phyloP scores from a whole-genome alignment of 108 stramenopile species.

The Epithemia pelagica region DNA sequence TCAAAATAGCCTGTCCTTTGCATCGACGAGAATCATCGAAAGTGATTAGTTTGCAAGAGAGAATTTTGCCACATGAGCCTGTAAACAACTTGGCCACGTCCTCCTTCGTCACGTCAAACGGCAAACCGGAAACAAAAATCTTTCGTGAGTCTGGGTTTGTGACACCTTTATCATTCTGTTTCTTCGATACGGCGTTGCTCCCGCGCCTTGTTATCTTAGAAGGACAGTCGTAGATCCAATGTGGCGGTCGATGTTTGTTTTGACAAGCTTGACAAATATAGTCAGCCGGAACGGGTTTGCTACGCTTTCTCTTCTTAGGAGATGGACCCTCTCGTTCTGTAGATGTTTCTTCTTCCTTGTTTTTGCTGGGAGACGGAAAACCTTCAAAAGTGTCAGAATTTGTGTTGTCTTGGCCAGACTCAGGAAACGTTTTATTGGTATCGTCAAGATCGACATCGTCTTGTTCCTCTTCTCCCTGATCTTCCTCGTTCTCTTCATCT shows the following conservation, averaged over 20 bases:
- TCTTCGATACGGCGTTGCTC: conserved; percentile 59
- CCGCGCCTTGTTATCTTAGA: conserved; percentile 58
- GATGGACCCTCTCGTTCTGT: conserved; percentile 11
- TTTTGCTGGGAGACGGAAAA: too few relatives aligned
- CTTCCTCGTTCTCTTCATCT: conserved; percentile 14
- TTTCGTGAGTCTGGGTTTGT: conserved; percentile 64
- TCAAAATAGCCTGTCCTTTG: conserved; percentile 72
- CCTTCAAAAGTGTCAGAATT: too few relatives aligned
- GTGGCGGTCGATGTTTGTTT: conserved; percentile 53
- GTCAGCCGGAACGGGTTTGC: conserved; percentile 72
- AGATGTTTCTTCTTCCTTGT: neutral
- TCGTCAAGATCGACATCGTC: conserved; percentile 14
- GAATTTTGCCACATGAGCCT: conserved; percentile 40
- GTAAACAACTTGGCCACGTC: conserved; percentile 56
- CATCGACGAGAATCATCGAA: conserved; percentile 81
- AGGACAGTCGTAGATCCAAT: conserved; percentile 91
- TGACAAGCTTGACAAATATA: conserved; percentile 81
- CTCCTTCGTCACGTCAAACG: conserved; percentile 60
- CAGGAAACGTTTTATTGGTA: neutral
- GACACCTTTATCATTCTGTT: conserved; percentile 35
- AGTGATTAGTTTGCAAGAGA: conserved; percentile 58
- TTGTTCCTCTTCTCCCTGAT: conserved; percentile 21
- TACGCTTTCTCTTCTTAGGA: conserved; percentile 44
- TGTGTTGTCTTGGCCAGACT: neutral
- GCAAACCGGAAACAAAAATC: conserved; percentile 80